Evolutionary conservation across 169 alveolate species (phyloP), one percentile per base, ranked within the genome.

Genomic region (Plasmodium gallinaceum): DNA sequence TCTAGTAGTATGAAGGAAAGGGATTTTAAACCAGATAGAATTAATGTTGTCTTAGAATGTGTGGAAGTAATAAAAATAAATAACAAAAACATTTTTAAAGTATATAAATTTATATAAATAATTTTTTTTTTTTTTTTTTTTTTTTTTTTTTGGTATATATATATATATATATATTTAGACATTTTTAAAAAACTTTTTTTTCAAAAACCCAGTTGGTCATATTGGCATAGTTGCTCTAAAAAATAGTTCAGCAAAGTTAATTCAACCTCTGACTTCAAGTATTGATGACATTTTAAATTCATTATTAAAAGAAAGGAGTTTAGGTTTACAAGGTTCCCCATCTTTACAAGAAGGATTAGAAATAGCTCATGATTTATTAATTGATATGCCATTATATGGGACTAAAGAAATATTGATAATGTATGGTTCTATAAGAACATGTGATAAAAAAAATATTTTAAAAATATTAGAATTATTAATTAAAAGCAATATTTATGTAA

Each of bases 1-100:
- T 92, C 95, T 51, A 93, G 93, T 16, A 85, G 92, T 52, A 94
- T 94, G 96, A 75, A 88, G 32, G 96, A 94, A 61, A 88, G 92
- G 72, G 96, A 94, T 68, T 94, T 94, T 74, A 94, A 94, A 26
- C 96, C 96, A 10, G 94, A 94, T 39, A 62, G 96, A 0, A 90
- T 94, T 46, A 92, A 92, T 37, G 93, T 93, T 48, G 94, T 92
- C 58, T 87, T 88, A 24, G 94, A 92, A 48, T 88, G 95, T 14
- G 92, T 93, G n/a, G 93, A 93, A 76, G 96, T 92, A 48, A 74
- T 46, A 54, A 24, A 12, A 60, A 45, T 18, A 14, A 58, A 24
- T 45, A 69, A 16, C 0, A 7, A 18, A 80, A 43, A 24, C 2
- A 9, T n/a, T 9, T n/a, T 65, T 16, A 37, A 37, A 65, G 52